Conservation (phyloP, 2,329 filamentous ascomycete genomes). For the Claviceps digitariae region DNA sequence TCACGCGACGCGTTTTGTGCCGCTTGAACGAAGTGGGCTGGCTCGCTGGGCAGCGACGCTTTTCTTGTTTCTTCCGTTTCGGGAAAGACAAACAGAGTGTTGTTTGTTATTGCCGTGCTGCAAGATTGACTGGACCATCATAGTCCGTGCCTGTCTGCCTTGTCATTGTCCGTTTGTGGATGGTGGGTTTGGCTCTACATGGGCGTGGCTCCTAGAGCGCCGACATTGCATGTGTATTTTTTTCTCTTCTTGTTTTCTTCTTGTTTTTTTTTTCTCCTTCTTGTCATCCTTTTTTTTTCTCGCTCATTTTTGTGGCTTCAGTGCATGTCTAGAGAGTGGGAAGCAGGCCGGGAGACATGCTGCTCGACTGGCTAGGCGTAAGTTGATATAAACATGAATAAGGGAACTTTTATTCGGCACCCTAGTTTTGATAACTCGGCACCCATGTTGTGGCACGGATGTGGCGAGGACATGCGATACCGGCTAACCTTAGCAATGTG, state of each 20-base stretch:
- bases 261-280: too few relatives aligned
- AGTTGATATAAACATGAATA: too few relatives aligned
- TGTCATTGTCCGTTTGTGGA: not conserved
- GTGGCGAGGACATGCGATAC: too few relatives aligned
- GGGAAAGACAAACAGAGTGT: not conserved
- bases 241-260: not conserved
- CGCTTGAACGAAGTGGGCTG: conserved; percentile 22
- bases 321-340: too few relatives aligned
- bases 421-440: too few relatives aligned
- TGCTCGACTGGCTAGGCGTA: too few relatives aligned
- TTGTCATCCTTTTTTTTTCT: too few relatives aligned
- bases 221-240: conserved; percentile 28
- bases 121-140: conserved; percentile 37
- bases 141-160: conserved; percentile 34
- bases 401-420: too few relatives aligned
- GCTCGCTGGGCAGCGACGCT: conserved; percentile 13
- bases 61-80: not conserved
- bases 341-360: too few relatives aligned
- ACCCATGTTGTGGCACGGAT: too few relatives aligned
- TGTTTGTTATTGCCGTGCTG: conserved; percentile 18
- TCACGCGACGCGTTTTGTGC: conserved; percentile 22
- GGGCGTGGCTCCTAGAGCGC: conserved; percentile 39
- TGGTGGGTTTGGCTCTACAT: conserved; percentile 19
- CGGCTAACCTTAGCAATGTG: too few relatives aligned
- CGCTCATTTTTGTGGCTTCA: too few relatives aligned